Evolutionary conservation across 108 stramenopile genomes (phyloP).

Genomic region (Skeletonema menzelii): DNA sequence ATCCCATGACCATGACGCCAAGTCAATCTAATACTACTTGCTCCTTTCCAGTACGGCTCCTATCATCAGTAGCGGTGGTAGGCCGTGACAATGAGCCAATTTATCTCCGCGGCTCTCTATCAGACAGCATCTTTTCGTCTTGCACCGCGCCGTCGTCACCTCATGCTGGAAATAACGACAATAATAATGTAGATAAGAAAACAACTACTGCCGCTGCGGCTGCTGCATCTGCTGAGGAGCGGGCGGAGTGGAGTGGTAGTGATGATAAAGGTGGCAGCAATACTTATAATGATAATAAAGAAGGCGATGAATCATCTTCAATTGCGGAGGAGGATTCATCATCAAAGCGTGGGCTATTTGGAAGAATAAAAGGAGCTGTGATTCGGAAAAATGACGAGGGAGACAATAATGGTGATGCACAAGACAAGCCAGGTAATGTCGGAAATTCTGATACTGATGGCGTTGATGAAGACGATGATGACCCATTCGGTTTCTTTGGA

Average conservation of each 20-base stretch:
- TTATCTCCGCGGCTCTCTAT: conserved; percentile 34
- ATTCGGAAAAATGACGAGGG: conserved; percentile 4
- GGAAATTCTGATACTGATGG: not conserved
- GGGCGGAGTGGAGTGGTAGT: not conserved
- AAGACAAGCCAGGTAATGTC: not conserved
- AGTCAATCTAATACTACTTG: not conserved
- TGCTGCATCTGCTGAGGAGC: not conserved
- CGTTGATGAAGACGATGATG: conserved; percentile 8
- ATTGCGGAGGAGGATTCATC: conserved; percentile 2
- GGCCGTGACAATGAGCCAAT: conserved; percentile 49
- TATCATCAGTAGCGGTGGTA: conserved; percentile 45
- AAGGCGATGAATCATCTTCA: not conserved
- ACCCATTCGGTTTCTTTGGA: conserved; percentile 38
- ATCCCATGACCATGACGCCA: too few species aligned
- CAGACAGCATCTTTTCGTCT: conserved; percentile 8
- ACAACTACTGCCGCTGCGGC: not conserved
- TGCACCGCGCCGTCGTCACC: not conserved
- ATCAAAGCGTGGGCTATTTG: conserved; percentile 6
- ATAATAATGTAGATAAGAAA: not conserved
- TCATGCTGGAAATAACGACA: not conserved
- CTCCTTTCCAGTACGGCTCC: conserved; percentile 26
- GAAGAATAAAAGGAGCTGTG: conserved; percentile 17
- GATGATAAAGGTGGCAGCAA: not conserved
- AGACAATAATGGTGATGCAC: not conserved
- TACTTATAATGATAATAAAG: not conserved